Evolutionary conservation across 768 basidiomycete species (phyloP).

Genomic region (Termitomyces titanicus): DNA sequence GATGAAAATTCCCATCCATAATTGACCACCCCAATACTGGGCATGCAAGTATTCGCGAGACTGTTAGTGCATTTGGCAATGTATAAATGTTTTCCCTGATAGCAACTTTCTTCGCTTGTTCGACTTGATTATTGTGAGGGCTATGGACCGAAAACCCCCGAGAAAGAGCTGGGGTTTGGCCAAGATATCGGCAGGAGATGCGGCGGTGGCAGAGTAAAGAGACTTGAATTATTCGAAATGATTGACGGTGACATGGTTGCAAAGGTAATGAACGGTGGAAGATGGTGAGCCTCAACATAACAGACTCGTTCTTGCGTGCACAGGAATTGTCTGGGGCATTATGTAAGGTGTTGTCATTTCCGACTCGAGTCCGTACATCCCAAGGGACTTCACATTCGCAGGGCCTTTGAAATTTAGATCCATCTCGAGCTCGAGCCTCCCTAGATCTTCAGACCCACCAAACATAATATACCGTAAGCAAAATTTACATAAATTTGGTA

Average conservation of each 20-base stretch:
- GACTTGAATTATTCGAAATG: background rate
- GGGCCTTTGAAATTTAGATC: too few species aligned
- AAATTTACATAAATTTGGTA: too few species aligned
- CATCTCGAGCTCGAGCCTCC: too few species aligned
- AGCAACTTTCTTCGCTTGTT: slow-evolving; percentile 26
- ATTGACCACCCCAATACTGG: slow-evolving; percentile 92
- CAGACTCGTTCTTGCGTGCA: background rate
- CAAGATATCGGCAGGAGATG: background rate
- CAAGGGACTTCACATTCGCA: too few species aligned
- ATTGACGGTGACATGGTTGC: slow-evolving; percentile 5
- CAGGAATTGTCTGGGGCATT: slow-evolving; percentile 1
- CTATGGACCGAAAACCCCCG: slow-evolving; percentile 17
- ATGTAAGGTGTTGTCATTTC: too few species aligned
- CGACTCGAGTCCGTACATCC: too few species aligned
- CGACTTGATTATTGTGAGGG: slow-evolving; percentile 6
- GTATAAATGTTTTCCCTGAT: slow-evolving; percentile 90
- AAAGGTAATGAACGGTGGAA: slow-evolving; percentile 4
- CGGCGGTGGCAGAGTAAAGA: background rate
- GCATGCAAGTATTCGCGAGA: slow-evolving; percentile 84
- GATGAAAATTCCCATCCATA: slow-evolving; percentile 70
- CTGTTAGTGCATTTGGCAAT: slow-evolving; percentile 84
- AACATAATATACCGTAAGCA: too few species aligned
- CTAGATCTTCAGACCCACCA: too few species aligned
- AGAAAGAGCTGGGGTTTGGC: slow-evolving; percentile 6
- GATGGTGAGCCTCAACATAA: slow-evolving; percentile 10